Evolutionary conservation across 495 filamentous ascomycete species (phyloP), one percentile per base, ranked within the genome.

Genomic region (Trichoderma orchidacearum): DNA sequence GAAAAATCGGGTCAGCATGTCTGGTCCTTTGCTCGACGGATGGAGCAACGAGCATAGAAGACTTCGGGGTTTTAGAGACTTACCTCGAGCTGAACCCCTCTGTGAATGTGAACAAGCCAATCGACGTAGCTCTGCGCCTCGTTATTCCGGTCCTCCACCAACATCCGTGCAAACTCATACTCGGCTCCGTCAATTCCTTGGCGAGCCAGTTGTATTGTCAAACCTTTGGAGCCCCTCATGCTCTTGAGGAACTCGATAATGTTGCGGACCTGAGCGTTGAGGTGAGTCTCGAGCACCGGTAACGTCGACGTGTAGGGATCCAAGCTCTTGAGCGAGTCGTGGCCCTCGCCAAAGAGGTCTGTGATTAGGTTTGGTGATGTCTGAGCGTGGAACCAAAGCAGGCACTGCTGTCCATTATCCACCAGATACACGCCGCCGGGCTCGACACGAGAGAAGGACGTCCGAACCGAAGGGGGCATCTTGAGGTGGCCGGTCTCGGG

Each of bases 101-200:
- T 85, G 66, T 99, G 93, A 52, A 96, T 74, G 71, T 95, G 89
- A 55, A 99, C 93, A 68, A 99, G 70, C 93, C 93, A 99, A 71
- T 99, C 93, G 17, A 97, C 93, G 72, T 99, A 97, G 62, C 86
- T 92, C 69, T 92, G 89, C 30, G 93, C 93, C 70, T 99, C 93
- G 60, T 94, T 95, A 69, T 97, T 97, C 60, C 93, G 80, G 66
- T 99, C 93, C 72, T 99, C 93, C 53, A 95, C 81, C 61, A 99
- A 70, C 67, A 90, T 72, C 38, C 90, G 74, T 36, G 94, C 93
- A 72, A 96, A 99, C 70, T 99, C 93, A 60, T 87, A 96, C 70
- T 99, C 93, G 1, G 90, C 89, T 0, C 93, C 93, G 63, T 99
- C 93, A 2, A 97, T 74, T 0, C 91, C 90, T 71, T 99, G 93